Base-by-base conservation (phyloP, 106 monocot genomes). In the Gastrodia elata region DNA sequence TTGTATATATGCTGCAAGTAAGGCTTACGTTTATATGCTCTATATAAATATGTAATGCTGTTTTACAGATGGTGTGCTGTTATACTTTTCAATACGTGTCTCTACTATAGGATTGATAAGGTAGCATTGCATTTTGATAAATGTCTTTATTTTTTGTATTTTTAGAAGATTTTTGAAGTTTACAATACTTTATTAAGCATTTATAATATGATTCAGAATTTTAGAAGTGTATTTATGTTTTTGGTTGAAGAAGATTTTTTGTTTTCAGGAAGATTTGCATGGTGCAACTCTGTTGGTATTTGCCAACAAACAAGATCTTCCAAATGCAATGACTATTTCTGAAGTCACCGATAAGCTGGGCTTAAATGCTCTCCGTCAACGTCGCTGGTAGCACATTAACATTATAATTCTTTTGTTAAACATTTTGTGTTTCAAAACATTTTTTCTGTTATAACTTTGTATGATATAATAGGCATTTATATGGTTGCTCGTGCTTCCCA, bases 241-340 rank as follows among this genome's bases (percentile, higher is more conserved):
- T 30, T 13, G 61, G 13, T 61, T 14, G 32, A 27, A 61, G 27
- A 5, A 22, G 13, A 67, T 67, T 67, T 67, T 67, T 11, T 65
- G 34, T 15, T 18, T 67, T 67, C 8, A 80, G 70, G 74, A 57
- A 57, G 80, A 80, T 69, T 68, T 80, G 30, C 74, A 64, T 0
- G 80, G 74, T 32, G 80, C 80, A 39, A 70, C 80, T 33, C 69
- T 74, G 41, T 74, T 80, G 39, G 74, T 80, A 15, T 80, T 80
- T 59, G 80, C 80, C 33, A 80, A 80, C 74, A 80, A 80, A 33
- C 80, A 79, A 56, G 79, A 79, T 35, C 79, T 79, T 68, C 79
- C 79, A 7, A 79, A 73, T 57, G 79, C 79, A 42, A 74, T 80
- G 80, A 74, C 34, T 39, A 41, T 80, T 35, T 74, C 80, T 80